Conservation (phyloP, 805 yeast genomes). For the Metschnikowia noctiluminum region DNA sequence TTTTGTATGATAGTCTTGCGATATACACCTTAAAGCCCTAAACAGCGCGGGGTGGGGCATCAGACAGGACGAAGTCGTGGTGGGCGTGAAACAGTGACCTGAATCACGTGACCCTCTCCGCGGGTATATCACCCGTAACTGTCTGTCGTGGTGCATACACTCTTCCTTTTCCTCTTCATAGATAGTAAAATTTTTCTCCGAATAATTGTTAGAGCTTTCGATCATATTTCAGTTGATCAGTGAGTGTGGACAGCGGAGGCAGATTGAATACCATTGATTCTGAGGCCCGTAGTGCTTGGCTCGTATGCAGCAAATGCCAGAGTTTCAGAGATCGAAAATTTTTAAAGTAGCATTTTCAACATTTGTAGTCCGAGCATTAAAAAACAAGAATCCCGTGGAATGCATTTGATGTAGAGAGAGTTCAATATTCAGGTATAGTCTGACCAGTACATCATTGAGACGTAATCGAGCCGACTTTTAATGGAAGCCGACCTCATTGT, state of each 20-base stretch:
- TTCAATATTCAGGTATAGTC: no score
- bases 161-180: conserved; percentile 12
- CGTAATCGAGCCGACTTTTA: no score
- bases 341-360: background rate
- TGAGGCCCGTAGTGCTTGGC: conserved; percentile 8
- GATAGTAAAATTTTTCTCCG: conserved; percentile 34
- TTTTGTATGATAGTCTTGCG: background rate
- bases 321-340: background rate
- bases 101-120: background rate
- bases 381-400: no score
- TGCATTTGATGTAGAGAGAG: no score
- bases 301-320: background rate
- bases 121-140: no score
- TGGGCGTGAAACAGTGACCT: background rate
- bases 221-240: conserved; percentile 23
- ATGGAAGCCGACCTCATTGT: no score
- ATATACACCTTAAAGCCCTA: no score
- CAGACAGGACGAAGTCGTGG: background rate
- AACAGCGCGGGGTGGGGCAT: conserved; percentile 2
- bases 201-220: conserved; percentile 41
- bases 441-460: no score
- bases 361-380: no score
- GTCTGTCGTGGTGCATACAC: no score
- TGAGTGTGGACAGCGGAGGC: conserved; percentile 50
- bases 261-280: conserved; percentile 17